A percentile compares a stretch with the other conserved stretches of the same genome.
These are phyloP conservation scores for Flaveria bidentis DNA, from an alignment of 129 eudicot species.

Conservation along the genomic window DNA sequence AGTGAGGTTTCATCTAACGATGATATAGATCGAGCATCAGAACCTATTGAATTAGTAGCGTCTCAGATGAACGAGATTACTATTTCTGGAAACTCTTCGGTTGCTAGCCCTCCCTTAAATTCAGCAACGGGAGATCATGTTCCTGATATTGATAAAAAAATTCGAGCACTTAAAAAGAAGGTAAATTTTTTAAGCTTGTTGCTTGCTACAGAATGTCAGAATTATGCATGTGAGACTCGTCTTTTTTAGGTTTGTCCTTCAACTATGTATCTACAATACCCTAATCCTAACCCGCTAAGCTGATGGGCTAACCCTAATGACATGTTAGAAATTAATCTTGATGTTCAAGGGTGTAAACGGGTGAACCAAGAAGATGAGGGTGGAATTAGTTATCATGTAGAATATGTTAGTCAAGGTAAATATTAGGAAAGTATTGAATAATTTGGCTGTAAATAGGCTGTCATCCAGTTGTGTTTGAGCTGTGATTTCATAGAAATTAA, in stretches of 20 bases:
- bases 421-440: no score
- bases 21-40: conserved; percentile 41
- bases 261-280: neutral
- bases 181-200: conserved; percentile 32
- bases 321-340: no score
- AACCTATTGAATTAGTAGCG: conserved; percentile 45
- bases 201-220: neutral
- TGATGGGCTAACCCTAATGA: neutral
- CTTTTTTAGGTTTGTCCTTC: neutral
- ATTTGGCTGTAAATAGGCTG: no score
- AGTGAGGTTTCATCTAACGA: conserved; percentile 51
- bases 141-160: conserved; percentile 80
- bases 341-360: no score
- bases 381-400: no score
- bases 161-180: conserved; percentile 91
- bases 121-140: conserved; percentile 45
- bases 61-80: conserved; percentile 59
- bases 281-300: neutral
- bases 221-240: neutral
- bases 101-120: conserved; percentile 41
- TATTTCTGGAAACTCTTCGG: conserved; percentile 53
- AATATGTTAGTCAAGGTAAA: no score
- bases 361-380: no score
- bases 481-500: no score
- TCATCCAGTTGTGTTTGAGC: no score